Evolutionary conservation across 2,329 filamentous ascomycete species (phyloP), one percentile per base, ranked within the genome.

Genomic region (Pleomassaria siparia): DNA sequence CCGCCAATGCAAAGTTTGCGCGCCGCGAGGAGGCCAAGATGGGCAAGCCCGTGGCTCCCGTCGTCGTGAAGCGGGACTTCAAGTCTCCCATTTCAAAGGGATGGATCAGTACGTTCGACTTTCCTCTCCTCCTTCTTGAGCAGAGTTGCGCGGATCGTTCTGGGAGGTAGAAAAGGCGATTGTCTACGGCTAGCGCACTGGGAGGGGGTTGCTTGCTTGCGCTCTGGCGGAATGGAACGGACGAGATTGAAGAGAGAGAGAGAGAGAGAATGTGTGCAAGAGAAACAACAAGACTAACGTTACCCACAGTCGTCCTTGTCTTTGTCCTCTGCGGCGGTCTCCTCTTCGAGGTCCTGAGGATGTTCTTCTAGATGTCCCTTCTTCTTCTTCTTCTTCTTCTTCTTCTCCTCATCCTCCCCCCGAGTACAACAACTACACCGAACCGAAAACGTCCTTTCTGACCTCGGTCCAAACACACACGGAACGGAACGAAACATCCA

Each of bases 1-100:
- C 84, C 66, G 85, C 86, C 54, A 94, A 94, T 76, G 82, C 82
- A 66, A 87, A 87, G 73, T 95, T 89, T 74, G 85, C 80, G 58
- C 86, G 86, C 69, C 79, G 82, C 44, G 85, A 92, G 69, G 84
- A 87, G 67, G 76, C 78, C 50, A 87, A 85, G 67, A 87, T 87
- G 71, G 89, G 89, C 73, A 90, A 89, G 76, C 72, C 74, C 2
- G 59, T 76, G 53, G 57, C 62, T 20, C 63, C 67, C 8, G 60
- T 72, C 42, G 76, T 78, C 63, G 82, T 83, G 74, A 77, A 79
- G 62, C 72, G 77, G 55, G 74, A 72, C 33, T 62, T 72, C 48
- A 82, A 80, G 66, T 72, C 77, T 15, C 79, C 83, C 0, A 74
- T 86, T 43, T 78, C 75, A 49, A 74, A 72, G 49, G 70, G 71